Evolutionary conservation across 495 filamentous ascomycete genomes (phyloP).

Genomic region (Cudoniella acicularis): DNA sequence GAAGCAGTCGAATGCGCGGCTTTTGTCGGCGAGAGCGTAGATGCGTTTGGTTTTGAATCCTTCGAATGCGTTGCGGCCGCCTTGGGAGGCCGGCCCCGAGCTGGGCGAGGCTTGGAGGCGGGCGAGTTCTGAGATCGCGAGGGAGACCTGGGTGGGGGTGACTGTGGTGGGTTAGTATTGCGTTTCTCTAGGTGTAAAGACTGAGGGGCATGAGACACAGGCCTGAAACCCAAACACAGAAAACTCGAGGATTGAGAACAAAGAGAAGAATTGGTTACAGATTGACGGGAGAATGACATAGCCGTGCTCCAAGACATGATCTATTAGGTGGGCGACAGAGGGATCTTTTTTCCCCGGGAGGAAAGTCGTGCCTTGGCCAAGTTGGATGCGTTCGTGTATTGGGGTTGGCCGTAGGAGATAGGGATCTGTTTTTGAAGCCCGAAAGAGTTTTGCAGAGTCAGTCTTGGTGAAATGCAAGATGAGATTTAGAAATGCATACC

Average conservation of each 20-base stretch:
- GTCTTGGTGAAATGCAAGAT: too few relatives aligned
- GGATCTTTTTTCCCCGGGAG: constrained; percentile 21
- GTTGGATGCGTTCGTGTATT: constrained; percentile 12
- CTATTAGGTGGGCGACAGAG: constrained; percentile 19
- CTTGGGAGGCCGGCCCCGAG: constrained; percentile 21
- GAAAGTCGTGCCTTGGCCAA: constrained; percentile 24
- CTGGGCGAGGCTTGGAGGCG: constrained; percentile 9
- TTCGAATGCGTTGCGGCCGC: constrained; percentile 31
- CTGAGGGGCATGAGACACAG: too few relatives aligned
- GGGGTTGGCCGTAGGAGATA: not conserved
- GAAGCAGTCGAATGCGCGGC: constrained; percentile 29
- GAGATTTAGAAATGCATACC: too few relatives aligned
- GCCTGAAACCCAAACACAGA: too few relatives aligned
- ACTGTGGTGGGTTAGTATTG: too few relatives aligned
- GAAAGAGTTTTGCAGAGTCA: too few relatives aligned
- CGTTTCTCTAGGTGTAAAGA: too few relatives aligned
- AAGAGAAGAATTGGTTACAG: too few relatives aligned
- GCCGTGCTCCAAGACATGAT: constrained; percentile 29
- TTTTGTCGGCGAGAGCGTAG: constrained; percentile 30
- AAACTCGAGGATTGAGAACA: too few relatives aligned
- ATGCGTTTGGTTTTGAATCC: constrained; percentile 29
- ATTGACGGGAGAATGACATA: constrained; percentile 30
- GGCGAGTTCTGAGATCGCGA: constrained; percentile 22
- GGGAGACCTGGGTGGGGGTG: constrained; percentile 17
- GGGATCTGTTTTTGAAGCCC: not conserved